Percentiles rank a stretch among this genome's conserved stretches.
These are phyloP conservation scores for Castanopsis chinensis DNA, from an alignment of 306 rosid genomes.

Conservation along the genomic window DNA sequence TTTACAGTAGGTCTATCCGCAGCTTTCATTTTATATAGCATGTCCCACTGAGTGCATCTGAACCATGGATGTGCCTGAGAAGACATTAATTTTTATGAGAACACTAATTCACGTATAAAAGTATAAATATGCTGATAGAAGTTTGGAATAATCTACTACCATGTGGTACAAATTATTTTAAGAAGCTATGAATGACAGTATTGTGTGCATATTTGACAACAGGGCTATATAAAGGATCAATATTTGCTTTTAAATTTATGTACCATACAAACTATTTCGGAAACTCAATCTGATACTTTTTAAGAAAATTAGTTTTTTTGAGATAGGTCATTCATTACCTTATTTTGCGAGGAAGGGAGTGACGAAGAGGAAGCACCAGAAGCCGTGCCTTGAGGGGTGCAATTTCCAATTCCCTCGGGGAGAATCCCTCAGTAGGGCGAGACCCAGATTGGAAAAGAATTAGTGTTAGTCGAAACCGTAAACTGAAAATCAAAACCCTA, in stretches of 20 bases:
- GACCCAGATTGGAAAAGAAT: too few relatives aligned
- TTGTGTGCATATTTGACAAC: constrained; percentile 3
- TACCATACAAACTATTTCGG: background rate
- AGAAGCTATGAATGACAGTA: background rate
- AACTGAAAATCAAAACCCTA: too few relatives aligned
- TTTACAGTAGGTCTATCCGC: constrained; percentile 80
- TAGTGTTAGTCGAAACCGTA: too few relatives aligned
- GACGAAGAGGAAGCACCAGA: too few relatives aligned
- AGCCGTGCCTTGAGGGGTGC: too few relatives aligned
- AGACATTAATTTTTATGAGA: constrained; percentile 19
- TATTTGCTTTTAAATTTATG: background rate
- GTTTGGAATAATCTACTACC: background rate
- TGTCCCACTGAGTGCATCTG: constrained; percentile 76
- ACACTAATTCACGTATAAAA: background rate
- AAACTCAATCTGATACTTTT: background rate
- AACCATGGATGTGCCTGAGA: constrained; percentile 98
- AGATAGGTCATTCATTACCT: constrained; percentile 54
- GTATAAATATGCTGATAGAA: background rate
- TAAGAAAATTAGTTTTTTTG: constrained; percentile 13
- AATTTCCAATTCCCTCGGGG: too few relatives aligned
- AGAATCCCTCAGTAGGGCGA: too few relatives aligned
- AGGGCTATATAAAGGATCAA: background rate
- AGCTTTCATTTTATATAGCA: constrained; percentile 89
- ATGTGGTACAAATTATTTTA: constrained; percentile 5
- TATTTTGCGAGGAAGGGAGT: too few relatives aligned